Base-by-base conservation (phyloP, 768 basidiomycete genomes). In the Crassisporium funariophilum region DNA sequence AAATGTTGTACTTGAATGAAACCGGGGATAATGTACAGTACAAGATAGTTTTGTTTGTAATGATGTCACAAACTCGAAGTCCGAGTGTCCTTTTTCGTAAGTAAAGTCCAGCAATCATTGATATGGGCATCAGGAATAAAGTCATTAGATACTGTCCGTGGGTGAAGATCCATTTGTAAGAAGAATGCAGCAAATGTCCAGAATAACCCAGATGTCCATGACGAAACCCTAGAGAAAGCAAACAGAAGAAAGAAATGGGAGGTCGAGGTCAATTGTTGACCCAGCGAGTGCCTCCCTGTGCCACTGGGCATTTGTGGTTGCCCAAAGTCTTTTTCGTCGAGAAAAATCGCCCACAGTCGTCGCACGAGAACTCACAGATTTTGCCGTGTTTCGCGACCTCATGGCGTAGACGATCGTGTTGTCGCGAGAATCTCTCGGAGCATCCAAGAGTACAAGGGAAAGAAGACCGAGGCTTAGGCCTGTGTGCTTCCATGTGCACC, bases 331-430 rank as follows among this genome's bases (percentile, higher is more conserved):
- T 76, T 53, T 72, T 67, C 2, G 75, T 69, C 9, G 78, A 79
- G 60, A 80, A 82, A 59, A 80, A 79, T 9, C 77, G 66, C 13
- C 74, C 72, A 48, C 79, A 82, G 2, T 74, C 72, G 8, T 72
- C 66, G 52, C 79, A 82, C 1, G 64, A 60, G 57, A 76, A 79
- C 50, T 80, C 78, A 64, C 79, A 82, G 35, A 79, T 53, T 54
- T 78, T 79, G 11, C 76, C 75, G 49, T 82, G 79, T 57, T 82
- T 78, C 7, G 76, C 74, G 4, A 82, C 78, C 58, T 82, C 79
- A 48, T 82, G 79, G 43, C 79, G 72, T 10, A 82, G 69, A 24
- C 78, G 65, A 49, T 82, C 79, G 51, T 82, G 79, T 47, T 79
- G 78, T 40, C 79, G 64, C 23, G 78, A 80, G 60, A 82, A 82